Evolutionary conservation across 805 yeast species (phyloP), one percentile per base, ranked within the genome.

Genomic region (Vanderwaltozyma yarrowii): DNA sequence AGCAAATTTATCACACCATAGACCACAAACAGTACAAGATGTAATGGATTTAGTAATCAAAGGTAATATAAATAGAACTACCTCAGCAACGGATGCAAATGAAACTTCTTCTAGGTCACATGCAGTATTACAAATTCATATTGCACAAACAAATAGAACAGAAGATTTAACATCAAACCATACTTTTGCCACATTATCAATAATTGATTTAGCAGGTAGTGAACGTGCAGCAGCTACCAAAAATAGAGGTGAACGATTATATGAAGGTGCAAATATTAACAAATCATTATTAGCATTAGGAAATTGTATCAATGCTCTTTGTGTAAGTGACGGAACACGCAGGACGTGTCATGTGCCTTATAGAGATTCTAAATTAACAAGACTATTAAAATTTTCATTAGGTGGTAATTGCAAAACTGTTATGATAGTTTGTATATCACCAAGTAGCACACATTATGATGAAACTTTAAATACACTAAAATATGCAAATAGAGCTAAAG

Each of bases 321-420:
- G 95, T 61, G 87, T 80, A 46, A 74, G 76, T 5, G 69, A 78
- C 40, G 65, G 73, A 36, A 62, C 73, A 40, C 69, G 73, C 49
- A 62, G 74, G 42, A 67, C 50, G 39, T 43, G 72, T 45, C 96
- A 87, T 62, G 74, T 89, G 10, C 97, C 97, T 0, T 89, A 84
- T 58, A 64, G 97, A 49, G 94, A 89, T 56, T 85, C 95, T 7
- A 88, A 88, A 51, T 66, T 89, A 38, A 89, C 97, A 0, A 64
- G 97, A 46, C 65, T 89, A 35, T 69, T 89, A 39, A 86, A 88
- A 55, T 86, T 84, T 54, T 87, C 96, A 0, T 64, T 89, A 12
- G 96, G 96, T 3, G 96, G 96, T 0, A 85, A 86, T 54, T 89
- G 97, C 61, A 81, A 83, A 55, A 89, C 97, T 0, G 88, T 86